phyloP scores from a whole-genome alignment of 305 asterid genomes.

The Stenogyne calaminthoides region DNA sequence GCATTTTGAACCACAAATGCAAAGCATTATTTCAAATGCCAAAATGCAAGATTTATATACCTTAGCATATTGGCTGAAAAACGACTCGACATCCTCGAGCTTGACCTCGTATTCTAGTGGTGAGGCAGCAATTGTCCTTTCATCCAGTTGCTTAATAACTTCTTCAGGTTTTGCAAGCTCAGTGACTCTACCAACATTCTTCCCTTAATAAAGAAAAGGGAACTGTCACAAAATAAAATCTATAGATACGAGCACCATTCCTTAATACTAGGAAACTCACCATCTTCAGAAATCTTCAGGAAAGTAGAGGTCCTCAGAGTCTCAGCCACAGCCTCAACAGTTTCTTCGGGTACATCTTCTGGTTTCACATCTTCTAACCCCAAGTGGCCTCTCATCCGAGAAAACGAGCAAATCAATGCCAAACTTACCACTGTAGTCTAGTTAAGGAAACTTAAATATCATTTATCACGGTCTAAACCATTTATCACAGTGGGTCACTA shows the following conservation, averaged over 20 bases:
- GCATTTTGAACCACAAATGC: conserved; percentile 5
- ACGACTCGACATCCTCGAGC: conserved; percentile 78
- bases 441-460: conserved; percentile 52
- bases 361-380: conserved; percentile 69
- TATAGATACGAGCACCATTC: not conserved
- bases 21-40: not conserved
- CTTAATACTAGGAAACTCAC: conserved; percentile 40
- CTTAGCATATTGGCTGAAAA: conserved; percentile 72
- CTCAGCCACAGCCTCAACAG: conserved; percentile 71
- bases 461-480: not conserved
- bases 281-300: conserved; percentile 87
- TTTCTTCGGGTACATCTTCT: conserved; percentile 78
- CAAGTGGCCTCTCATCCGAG: conserved; percentile 85
- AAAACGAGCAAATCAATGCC: conserved; percentile 77
- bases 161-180: conserved; percentile 80
- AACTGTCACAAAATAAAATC: conserved; percentile 14
- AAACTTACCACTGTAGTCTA: conserved; percentile 70
- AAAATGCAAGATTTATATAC: conserved; percentile 35
- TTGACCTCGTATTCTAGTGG: conserved; percentile 78
- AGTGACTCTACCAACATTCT: conserved; percentile 73
- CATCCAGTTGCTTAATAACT: conserved; percentile 79
- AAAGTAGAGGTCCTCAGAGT: conserved; percentile 72
- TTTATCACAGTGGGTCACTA: not conserved
- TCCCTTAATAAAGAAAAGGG: conserved; percentile 43
- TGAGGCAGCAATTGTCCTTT: conserved; percentile 85